These are phyloP conservation scores for Bruguiera sexangula DNA, from an alignment of 345 rosid genomes.

Conservation along the genomic window DNA sequence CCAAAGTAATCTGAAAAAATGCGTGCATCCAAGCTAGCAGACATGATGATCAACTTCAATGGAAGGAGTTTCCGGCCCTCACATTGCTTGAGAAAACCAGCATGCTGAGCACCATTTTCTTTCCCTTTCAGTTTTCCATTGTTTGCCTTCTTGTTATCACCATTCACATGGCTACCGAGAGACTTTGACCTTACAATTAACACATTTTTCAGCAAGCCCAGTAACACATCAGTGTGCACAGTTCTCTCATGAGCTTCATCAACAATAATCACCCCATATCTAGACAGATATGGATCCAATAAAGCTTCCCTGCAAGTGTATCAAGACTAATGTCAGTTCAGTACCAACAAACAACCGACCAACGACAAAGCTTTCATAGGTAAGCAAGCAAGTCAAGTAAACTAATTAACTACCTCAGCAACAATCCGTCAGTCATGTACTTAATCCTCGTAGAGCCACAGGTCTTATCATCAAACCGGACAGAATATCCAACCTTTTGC, in stretches of 20 bases:
- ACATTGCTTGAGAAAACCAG: conserved; percentile 39
- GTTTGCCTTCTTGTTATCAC: conserved; percentile 27
- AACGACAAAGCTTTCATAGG: neutral
- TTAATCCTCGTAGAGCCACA: conserved; percentile 64
- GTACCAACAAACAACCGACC: conserved; percentile 1
- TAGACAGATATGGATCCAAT: conserved; percentile 77
- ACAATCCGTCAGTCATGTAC: conserved; percentile 90
- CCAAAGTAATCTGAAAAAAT: conserved; percentile 76
- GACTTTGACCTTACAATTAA: conserved; percentile 54
- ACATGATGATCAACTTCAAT: conserved; percentile 82
- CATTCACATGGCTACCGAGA: conserved; percentile 21
- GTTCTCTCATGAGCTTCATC: conserved; percentile 99
- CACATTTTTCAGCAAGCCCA: conserved; percentile 79
- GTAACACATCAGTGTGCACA: conserved; percentile 83
- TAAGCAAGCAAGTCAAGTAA: neutral
- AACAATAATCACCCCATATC: conserved; percentile 73
- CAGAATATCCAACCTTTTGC: conserved; percentile 78
- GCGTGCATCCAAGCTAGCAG: conserved; percentile 97
- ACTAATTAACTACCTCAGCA: conserved; percentile 50
- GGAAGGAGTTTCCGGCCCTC: conserved; percentile 51
- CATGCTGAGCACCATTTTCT: conserved; percentile 30
- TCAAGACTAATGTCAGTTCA: conserved; percentile 19
- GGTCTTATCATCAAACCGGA: conserved; percentile 78
- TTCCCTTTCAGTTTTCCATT: conserved; percentile 24
- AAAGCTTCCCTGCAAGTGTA: conserved; percentile 64